Base-by-base conservation (phyloP, 139 green algal species). In the Micromonas commoda region DNA sequence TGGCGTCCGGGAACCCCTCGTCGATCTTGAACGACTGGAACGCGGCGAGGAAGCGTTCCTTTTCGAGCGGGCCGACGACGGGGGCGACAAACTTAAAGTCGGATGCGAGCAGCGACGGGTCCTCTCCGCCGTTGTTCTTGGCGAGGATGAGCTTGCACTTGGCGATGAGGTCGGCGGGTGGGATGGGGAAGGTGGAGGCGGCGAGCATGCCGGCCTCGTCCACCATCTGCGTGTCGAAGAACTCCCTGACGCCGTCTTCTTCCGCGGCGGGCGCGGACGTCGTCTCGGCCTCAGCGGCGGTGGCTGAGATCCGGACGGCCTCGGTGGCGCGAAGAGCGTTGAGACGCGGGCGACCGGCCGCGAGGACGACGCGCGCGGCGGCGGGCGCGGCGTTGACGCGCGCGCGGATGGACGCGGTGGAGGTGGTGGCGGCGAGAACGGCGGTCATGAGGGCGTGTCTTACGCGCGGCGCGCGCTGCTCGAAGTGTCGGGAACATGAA, bases 1-100 rank as follows among this genome's bases (percentile, higher is more conserved):
- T 60, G 64, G 88, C 78, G 73, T 88, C 86, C 2, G 87, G 85
- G 71, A 91, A 89, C 6, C 81, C 83, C 26, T 83, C 65, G 26
- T 82, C 77, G 60, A 91, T 64, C 1, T 79, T 68, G 70, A 91
- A 82, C 1, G 51, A 64, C 13, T 39, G 65, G 69, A 87, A 80
- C 45, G 81, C 85, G 2, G 71, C 26, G 9, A 67, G 28, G 35
- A 80, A 80, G 6, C 29, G 21, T 9, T 80, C 60, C 37, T 83
- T 83, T 0, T 28, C 4, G 1, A 83, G 1, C 33, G 79, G 79
- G 24, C 79, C 79, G 20, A 83, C 79, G 1, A 83, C 79, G 0
- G 79, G 79, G 2, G 63, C 79, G 60, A 80, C 52, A 64, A 83
- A 83, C 74, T 83, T 19, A 37, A 83, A 83, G 32, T 81, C 64